These are phyloP conservation scores for Cryphonectria nitschkei DNA, from an alignment of 2,329 filamentous ascomycete species.

Conservation along the genomic window DNA sequence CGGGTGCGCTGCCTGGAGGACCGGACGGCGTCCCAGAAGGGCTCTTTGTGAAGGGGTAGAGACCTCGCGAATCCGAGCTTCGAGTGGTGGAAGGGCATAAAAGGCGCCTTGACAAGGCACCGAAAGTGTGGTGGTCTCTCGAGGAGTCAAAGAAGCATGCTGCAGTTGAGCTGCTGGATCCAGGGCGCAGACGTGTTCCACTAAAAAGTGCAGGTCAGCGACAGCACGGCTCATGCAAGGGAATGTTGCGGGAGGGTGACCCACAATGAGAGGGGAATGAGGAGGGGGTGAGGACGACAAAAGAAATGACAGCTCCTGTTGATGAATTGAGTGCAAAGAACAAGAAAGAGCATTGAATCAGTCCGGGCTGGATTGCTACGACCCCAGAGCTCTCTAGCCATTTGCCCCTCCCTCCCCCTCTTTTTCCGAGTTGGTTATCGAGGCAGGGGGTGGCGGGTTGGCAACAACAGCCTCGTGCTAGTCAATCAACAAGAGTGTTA, in stretches of 20 bases:
- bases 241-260: neutral
- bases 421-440: constrained; percentile 8
- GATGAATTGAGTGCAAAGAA: neutral
- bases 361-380: neutral
- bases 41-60: neutral
- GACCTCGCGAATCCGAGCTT: neutral
- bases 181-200: constrained; percentile 14
- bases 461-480: neutral
- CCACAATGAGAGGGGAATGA: neutral
- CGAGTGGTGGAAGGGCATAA: neutral
- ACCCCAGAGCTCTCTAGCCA: constrained; percentile 8
- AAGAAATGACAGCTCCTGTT: constrained; percentile 4
- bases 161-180: neutral
- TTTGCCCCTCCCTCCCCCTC: constrained; percentile 10
- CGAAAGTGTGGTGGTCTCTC: constrained; percentile 3
- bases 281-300: neutral
- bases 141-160: constrained; percentile 11
- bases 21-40: neutral
- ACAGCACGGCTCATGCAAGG: neutral
- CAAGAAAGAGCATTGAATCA: constrained; percentile 4
- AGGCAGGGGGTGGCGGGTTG: constrained; percentile 3
- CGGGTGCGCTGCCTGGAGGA: neutral
- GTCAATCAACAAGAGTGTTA: neutral
- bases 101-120: neutral
- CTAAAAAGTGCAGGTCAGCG: constrained; percentile 16